Conservation (phyloP, 148 eudicot genomes). For the Camellia japonica region DNA sequence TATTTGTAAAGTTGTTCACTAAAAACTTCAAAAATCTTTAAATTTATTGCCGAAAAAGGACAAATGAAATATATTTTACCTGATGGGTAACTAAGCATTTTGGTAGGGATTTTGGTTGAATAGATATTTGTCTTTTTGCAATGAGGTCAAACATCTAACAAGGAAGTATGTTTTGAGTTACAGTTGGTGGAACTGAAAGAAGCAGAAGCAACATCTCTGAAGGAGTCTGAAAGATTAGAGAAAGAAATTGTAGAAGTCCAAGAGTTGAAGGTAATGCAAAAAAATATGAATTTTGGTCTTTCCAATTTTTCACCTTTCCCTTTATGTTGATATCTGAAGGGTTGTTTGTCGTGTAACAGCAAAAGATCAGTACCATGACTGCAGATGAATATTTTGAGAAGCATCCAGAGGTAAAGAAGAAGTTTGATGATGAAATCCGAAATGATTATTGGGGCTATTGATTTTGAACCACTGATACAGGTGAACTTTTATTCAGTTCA, state of each 20-base stretch:
- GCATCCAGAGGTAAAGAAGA: slow-evolving; percentile 95
- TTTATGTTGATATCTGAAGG: background rate
- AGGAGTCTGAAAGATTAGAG: slow-evolving; percentile 89
- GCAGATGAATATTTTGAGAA: slow-evolving; percentile 97
- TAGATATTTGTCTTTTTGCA: background rate
- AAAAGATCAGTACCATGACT: slow-evolving; percentile 93
- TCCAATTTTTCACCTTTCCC: background rate
- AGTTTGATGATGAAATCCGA: slow-evolving; percentile 95
- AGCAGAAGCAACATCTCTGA: slow-evolving; percentile 70
- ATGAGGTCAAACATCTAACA: background rate
- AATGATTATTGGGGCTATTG: slow-evolving; percentile 94
- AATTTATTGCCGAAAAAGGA: background rate
- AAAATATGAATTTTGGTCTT: background rate
- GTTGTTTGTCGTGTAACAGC: slow-evolving; percentile 34
- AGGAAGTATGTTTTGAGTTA: slow-evolving; percentile 11
- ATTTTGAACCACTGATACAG: slow-evolving; percentile 12
- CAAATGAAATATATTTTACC: background rate
- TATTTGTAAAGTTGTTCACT: background rate
- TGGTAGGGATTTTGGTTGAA: background rate
- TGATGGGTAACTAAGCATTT: background rate
- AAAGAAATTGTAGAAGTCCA: slow-evolving; percentile 89
- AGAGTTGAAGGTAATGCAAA: slow-evolving; percentile 75
- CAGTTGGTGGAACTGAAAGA: slow-evolving; percentile 92
- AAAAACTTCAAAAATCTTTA: background rate
- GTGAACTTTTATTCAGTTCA: slow-evolving; percentile 12